These are phyloP conservation scores for Telfairia occidentalis DNA, from an alignment of 331 rosid species.

Conservation along the genomic window DNA sequence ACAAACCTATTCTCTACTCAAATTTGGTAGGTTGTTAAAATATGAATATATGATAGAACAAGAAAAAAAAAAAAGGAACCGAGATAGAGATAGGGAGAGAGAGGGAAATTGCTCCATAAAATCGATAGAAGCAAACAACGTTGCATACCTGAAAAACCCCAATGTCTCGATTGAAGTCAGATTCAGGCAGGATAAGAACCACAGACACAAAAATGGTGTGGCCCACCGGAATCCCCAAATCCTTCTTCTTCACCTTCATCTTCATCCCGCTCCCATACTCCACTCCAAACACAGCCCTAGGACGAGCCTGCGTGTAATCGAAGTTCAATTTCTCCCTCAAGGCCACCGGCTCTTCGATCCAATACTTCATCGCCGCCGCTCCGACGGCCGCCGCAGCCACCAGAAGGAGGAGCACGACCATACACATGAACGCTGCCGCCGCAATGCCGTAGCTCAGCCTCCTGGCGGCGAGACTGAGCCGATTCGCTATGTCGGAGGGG, in stretches of 20 bases:
- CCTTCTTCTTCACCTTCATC: slow-evolving; percentile 18
- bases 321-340: slow-evolving; percentile 41
- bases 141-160: slow-evolving; percentile 95
- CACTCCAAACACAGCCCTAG: slow-evolving; percentile 39
- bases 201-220: slow-evolving; percentile 45
- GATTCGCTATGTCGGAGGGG: slow-evolving; percentile 26
- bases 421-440: slow-evolving; percentile 42
- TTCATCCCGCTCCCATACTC: not conserved
- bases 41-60: too few species aligned
- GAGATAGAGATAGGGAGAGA: too few species aligned
- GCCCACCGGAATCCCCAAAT: slow-evolving; percentile 49
- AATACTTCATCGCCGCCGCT: slow-evolving; percentile 31
- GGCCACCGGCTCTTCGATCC: slow-evolving; percentile 61
- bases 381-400: slow-evolving; percentile 35
- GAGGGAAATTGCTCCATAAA: too few species aligned
- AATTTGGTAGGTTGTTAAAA: too few species aligned
- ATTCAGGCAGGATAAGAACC: slow-evolving; percentile 67
- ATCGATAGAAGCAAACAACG: too few species aligned
- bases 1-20: too few species aligned
- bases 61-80: too few species aligned
- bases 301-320: slow-evolving; percentile 54
- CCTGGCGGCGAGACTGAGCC: slow-evolving; percentile 24
- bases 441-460: slow-evolving; percentile 37
- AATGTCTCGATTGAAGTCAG: slow-evolving; percentile 51
- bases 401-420: slow-evolving; percentile 32